phyloP scores from a whole-genome alignment of 805 yeast species.

The Priceomyces carsonii region DNA sequence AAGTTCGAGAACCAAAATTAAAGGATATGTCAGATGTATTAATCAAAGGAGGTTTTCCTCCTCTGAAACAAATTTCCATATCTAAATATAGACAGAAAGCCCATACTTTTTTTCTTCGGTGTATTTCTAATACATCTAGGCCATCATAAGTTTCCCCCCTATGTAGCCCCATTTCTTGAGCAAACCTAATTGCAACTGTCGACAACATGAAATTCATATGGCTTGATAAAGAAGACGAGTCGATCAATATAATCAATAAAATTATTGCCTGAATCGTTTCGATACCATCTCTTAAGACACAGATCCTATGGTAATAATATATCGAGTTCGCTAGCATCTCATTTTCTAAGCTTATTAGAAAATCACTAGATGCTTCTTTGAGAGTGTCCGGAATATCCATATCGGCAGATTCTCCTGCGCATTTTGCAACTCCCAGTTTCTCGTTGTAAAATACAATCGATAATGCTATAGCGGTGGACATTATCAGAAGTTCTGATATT shows the following conservation, averaged over 20 bases:
- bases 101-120: constrained; percentile 32
- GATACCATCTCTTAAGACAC: constrained; percentile 52
- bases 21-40: constrained; percentile 32
- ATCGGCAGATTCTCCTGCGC: too few relatives aligned
- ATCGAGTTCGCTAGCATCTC: constrained; percentile 33
- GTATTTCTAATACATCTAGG: constrained; percentile 21
- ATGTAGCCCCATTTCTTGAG: constrained; percentile 44
- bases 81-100: constrained; percentile 37
- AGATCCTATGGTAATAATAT: constrained; percentile 53
- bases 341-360: constrained; percentile 17
- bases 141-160: constrained; percentile 27
- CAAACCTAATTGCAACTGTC: constrained; percentile 37
- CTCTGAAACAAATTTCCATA: constrained; percentile 38
- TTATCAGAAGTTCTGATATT: constrained; percentile 33
- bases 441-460: too few relatives aligned
- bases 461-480: constrained; percentile 20
- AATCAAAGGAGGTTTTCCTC: constrained; percentile 42
- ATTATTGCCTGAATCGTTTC: constrained; percentile 53
- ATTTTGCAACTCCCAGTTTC: too few relatives aligned
- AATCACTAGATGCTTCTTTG: constrained; percentile 7
- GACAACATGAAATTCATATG: constrained; percentile 30
- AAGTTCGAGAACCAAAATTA: too few relatives aligned
- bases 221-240: constrained; percentile 26
- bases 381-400: constrained; percentile 3
- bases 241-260: constrained; percentile 43